Conservation (phyloP, 192 early-diverging fungal genomes). For the Globomyces pollinis-pini region DNA sequence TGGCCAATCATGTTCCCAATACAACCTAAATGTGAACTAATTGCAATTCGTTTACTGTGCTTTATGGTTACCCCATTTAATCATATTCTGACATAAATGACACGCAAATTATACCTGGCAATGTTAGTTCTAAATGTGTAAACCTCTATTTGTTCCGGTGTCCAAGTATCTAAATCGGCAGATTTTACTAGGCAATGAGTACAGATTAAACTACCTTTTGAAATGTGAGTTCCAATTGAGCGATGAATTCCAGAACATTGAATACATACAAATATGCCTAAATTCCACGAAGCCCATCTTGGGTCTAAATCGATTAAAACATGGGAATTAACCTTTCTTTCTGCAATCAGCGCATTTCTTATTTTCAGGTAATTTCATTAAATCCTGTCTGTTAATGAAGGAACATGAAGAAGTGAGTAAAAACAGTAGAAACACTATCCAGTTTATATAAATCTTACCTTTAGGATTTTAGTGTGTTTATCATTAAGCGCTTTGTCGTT, state of each 20-base stretch:
- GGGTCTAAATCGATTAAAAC: slow-evolving; percentile 40
- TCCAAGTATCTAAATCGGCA: slow-evolving; percentile 77
- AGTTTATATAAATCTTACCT: no score
- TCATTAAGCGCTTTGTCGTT: slow-evolving; percentile 60
- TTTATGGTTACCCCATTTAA: slow-evolving; percentile 69
- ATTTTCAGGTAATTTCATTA: slow-evolving; percentile 63
- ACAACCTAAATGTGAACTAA: slow-evolving; percentile 24
- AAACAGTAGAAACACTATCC: no score
- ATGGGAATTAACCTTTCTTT: slow-evolving; percentile 63
- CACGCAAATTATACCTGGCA: no score
- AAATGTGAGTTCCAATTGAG: slow-evolving; percentile 77
- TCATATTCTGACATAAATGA: slow-evolving; percentile 47
- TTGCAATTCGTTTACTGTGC: slow-evolving; percentile 43
- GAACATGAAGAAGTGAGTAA: no score
- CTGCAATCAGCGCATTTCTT: slow-evolving; percentile 73
- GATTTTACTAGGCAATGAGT: slow-evolving; percentile 64
- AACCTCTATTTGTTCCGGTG: slow-evolving; percentile 62
- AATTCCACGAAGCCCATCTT: slow-evolving; percentile 78
- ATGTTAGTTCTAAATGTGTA: neutral
- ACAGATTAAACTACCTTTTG: slow-evolving; percentile 32
- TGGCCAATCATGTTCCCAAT: slow-evolving; percentile 46
- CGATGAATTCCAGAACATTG: slow-evolving; percentile 80
- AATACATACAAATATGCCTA: slow-evolving; percentile 92
- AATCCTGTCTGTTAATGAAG: no score
- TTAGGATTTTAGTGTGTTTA: slow-evolving; percentile 60